Evolutionary conservation across 2,329 filamentous ascomycete genomes (phyloP), one percentile per base, ranked within the genome.

Genomic region (Lachnellula arida): DNA sequence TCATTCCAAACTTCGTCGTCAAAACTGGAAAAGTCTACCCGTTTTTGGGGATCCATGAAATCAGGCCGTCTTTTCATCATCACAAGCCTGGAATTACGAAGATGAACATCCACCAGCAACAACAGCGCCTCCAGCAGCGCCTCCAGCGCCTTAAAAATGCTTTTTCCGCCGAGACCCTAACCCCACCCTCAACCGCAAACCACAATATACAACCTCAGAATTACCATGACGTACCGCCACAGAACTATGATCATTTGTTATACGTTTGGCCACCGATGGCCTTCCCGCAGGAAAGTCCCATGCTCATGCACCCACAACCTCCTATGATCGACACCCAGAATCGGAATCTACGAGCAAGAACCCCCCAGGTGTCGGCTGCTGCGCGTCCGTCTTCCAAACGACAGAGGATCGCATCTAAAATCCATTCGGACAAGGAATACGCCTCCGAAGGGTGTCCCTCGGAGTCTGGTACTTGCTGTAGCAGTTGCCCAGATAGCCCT

Each of bases 401-500:
- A 15, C 55, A 57, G 40, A 53, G 51, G 46, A 17, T 32, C n/a
- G 44, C 23, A 17, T 9, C 43, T 23, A 19, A 28, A 46, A 34
- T 49, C 19, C 14, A 23, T 44, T 4, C 12, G 17, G 17, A 48
- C 5, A 54, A 54, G 15, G 46, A 46, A 17, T 19, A 35, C 19
- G 28, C 46, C 14, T 42, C 55, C 1, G 54, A 56, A 4, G 51
- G n/a, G 19, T 56, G 54, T 40, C 51, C 39, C 32, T 56, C 54
- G 5, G 49, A 53, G 23, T 37, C 54, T 7, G 54, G 49, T 19
- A 49, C 62, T 53, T 68, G 66, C 51, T 68, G 66, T 46, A 68
- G 66, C 50, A 66, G 61, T 49, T 68, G 66, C 48, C 56, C 62
- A 42, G 62, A 60, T 25, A 63, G 65, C 8, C 39, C 53, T 22